Base-by-base conservation (phyloP, 352 stramenopile species). In the Blastocystis sp. region DNA sequence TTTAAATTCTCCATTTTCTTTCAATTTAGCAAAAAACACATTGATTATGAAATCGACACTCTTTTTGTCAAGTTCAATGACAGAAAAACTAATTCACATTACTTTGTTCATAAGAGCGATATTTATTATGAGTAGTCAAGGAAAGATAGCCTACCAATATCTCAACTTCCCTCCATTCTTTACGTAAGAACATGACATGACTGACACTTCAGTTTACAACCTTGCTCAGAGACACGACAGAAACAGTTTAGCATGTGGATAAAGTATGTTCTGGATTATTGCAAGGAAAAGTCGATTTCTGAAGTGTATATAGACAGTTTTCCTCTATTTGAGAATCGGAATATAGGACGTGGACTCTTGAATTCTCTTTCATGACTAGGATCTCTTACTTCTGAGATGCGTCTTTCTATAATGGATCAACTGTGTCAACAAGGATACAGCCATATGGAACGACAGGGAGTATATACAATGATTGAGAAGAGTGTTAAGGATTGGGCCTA, bases 401-500 rank as follows among this genome's bases (percentile, higher is more conserved):
- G 69, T 6, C 42, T 46, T 14, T 43, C 21, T 11, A 29, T 80
- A 24, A 80, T 80, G 69, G 49, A 80, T n/a, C 43, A 61, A 32
- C 37, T 80, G 27, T 80, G 69, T 27, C 14, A 61, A 27, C 69
- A 80, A 24, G 69, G 69, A 63, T 80, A 80, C 24, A 49, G 43
- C 6, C 69, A 80, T 39, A 29, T 29, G n/a, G 69, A 80, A 4
- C 49, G 32, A 37, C 14, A 51, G 11, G 49, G 69, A 32, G 49
- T 63, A 32, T 80, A 80, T 21, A 59, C n/a, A n/a, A 54, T 80
- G 24, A 54, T 80, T 39, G 35, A 80, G 51, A 59, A 80, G 69
- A 80, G 69, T 63, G 69, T 80, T 16, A 59, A 80, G 69, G 69
- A 80, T n/a, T 80, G 69, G 69, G 69, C 69, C 5, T 80, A 80